A percentile compares a stretch with the other conserved stretches of the same genome.
These are phyloP conservation scores for Heterobasidion irregulare DNA, from an alignment of 1,284 basidiomycete genomes.

Conservation along the genomic window DNA sequence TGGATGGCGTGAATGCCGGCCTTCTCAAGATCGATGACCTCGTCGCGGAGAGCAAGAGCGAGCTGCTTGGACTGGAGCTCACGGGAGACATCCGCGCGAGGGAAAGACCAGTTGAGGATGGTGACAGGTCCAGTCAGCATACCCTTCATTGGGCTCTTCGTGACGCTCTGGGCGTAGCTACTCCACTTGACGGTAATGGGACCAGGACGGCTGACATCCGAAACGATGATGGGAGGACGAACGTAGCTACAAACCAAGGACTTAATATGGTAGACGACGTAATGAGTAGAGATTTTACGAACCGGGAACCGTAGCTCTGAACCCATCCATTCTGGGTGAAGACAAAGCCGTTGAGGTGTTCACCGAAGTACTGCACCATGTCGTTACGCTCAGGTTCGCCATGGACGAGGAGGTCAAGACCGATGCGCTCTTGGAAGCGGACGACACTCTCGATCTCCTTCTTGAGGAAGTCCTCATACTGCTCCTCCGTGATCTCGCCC, in stretches of 20 bases:
- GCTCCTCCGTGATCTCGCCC: constrained; percentile 77
- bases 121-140: constrained; percentile 97
- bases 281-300: constrained; percentile 16
- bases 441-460: constrained; percentile 95
- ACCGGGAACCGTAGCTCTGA: constrained; percentile 94
- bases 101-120: constrained; percentile 99
- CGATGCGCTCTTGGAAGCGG: constrained; percentile 93
- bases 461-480: constrained; percentile 99
- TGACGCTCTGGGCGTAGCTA: constrained; percentile 92
- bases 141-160: constrained; percentile 97
- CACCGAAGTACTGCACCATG: constrained; percentile 99
- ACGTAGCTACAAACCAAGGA: constrained; percentile 70
- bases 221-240: constrained; percentile 97
- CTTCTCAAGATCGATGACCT: constrained; percentile 96
- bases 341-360: constrained; percentile 92
- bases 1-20: constrained; percentile 98
- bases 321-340: constrained; percentile 99
- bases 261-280: constrained; percentile 14
- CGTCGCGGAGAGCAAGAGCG: constrained; percentile 96
- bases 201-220: constrained; percentile 89
- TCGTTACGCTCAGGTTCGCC: constrained; percentile 99
- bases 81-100: constrained; percentile 94
- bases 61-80: constrained; percentile 99
- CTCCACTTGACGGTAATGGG: constrained; percentile 99
- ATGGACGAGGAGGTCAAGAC: constrained; percentile 96